A percentile compares a stretch with the other conserved stretches of the same genome.
These are phyloP conservation scores for Nothophytophthora sp. DNA, from an alignment of 352 stramenopile genomes.

Conservation along the genomic window DNA sequence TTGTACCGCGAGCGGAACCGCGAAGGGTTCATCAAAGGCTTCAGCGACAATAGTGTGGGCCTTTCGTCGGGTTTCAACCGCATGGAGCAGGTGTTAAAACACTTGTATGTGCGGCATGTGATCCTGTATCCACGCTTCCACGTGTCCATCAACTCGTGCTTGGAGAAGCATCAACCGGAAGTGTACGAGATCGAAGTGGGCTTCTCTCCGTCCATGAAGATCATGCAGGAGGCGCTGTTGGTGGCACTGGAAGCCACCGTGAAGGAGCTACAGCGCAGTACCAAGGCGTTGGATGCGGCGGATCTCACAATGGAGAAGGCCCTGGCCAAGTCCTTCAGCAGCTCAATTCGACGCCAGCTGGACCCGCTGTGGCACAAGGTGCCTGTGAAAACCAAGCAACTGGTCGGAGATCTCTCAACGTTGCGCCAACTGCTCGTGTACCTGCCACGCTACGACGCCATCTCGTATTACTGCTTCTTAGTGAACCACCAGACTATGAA, in stretches of 20 bases:
- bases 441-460: slow-evolving; percentile 95
- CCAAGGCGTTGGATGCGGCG: slow-evolving; percentile 76
- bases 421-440: slow-evolving; percentile 90
- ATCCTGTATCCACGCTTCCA: slow-evolving; percentile 97
- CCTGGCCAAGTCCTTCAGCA: slow-evolving; percentile 83
- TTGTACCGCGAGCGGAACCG: slow-evolving; percentile 91
- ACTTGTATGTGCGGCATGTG: slow-evolving; percentile 92
- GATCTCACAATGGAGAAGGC: slow-evolving; percentile 94
- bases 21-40: slow-evolving; percentile 96
- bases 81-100: slow-evolving; percentile 95
- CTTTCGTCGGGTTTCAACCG: slow-evolving; percentile 94
- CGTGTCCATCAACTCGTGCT: slow-evolving; percentile 82
- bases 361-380: slow-evolving; percentile 98
- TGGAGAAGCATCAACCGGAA: slow-evolving; percentile 86
- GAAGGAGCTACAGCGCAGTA: slow-evolving; percentile 91
- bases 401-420: slow-evolving; percentile 82
- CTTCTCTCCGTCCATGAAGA: slow-evolving; percentile 91
- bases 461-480: slow-evolving; percentile 96
- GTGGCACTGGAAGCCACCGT: slow-evolving; percentile 94
- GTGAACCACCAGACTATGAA: slow-evolving; percentile 91
- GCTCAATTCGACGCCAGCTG: slow-evolving; percentile 87
- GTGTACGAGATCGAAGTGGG: slow-evolving; percentile 95
- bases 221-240: slow-evolving; percentile 94
- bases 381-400: slow-evolving; percentile 92
- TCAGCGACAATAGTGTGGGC: slow-evolving; percentile 92